phyloP scores from a whole-genome alignment of 139 green algal genomes.

The Auxenochlorella protothecoides region DNA sequence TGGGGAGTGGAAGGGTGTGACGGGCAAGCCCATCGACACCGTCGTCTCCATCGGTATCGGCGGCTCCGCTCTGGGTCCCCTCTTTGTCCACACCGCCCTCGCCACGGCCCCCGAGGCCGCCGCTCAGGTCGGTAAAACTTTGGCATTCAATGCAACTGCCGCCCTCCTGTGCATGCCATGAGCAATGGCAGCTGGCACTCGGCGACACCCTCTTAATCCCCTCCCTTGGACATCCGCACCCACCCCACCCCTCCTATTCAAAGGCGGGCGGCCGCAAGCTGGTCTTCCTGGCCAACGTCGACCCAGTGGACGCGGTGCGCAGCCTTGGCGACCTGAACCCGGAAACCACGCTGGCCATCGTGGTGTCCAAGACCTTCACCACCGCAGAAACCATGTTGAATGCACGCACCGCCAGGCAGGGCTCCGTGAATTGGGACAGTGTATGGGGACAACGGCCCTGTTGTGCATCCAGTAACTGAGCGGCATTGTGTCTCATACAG shows the following conservation, averaged over 20 bases:
- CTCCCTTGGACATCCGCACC: too few relatives aligned
- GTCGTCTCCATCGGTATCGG: constrained; percentile 97
- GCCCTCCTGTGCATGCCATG: constrained; percentile 1
- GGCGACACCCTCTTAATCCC: too few relatives aligned
- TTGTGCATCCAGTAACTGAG: too few relatives aligned
- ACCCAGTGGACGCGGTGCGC: constrained; percentile 93
- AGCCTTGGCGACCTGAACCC: constrained; percentile 70
- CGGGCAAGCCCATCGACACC: constrained; percentile 89
- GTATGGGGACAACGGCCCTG: too few relatives aligned
- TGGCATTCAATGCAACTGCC: not conserved
- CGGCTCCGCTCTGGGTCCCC: constrained; percentile 88
- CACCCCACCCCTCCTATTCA: constrained; percentile 9
- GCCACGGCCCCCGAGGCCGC: constrained; percentile 36
- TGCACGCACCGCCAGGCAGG: constrained; percentile 74
- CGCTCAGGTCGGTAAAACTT: not conserved
- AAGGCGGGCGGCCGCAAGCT: constrained; percentile 61
- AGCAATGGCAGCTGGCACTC: too few relatives aligned
- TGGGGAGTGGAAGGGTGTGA: constrained; percentile 79
- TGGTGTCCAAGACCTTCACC: constrained; percentile 99
- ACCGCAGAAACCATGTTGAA: constrained; percentile 99
- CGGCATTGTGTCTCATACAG: too few relatives aligned
- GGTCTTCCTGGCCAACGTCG: constrained; percentile 97
- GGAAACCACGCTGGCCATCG: constrained; percentile 90
- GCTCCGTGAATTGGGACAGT: too few relatives aligned
- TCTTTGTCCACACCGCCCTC: constrained; percentile 98